phyloP scores from a whole-genome alignment of 805 yeast genomes.

The Kuraishia molischiana region DNA sequence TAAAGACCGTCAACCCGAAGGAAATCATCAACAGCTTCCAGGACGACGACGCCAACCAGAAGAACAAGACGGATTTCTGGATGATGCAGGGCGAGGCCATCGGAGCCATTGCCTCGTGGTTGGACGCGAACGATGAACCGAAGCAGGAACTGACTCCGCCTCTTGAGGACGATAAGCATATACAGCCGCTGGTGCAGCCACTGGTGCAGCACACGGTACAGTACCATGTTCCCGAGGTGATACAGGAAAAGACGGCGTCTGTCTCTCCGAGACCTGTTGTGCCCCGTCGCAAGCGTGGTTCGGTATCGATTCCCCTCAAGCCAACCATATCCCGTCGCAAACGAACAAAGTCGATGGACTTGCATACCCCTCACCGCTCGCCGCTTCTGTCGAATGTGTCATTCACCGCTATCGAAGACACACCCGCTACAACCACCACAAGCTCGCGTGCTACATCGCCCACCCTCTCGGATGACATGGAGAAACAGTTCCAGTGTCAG shows the following conservation, averaged over 20 bases:
- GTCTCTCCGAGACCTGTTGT: too few relatives aligned
- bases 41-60: background rate
- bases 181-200: background rate
- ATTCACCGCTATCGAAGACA: background rate
- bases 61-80: slow-evolving; percentile 9
- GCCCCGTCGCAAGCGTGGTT: background rate
- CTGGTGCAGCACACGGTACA: too few relatives aligned
- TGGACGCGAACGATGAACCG: slow-evolving; percentile 5
- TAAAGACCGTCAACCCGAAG: slow-evolving; percentile 3
- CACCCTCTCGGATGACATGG: slow-evolving; percentile 7
- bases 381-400: background rate
- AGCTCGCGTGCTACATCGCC: background rate
- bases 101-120: slow-evolving; percentile 15
- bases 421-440: background rate
- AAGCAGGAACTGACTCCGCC: background rate
- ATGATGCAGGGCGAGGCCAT: slow-evolving; percentile 18
- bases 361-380: slow-evolving; percentile 1
- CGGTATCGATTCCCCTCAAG: background rate
- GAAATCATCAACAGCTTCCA: slow-evolving; percentile 1
- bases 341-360: slow-evolving; percentile 1
- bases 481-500: slow-evolving; percentile 26
- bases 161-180: background rate
- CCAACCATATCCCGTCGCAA: background rate
- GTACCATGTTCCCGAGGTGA: background rate
- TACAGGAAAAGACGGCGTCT: background rate